These are phyloP conservation scores for Handroanthus guayacan DNA, from an alignment of 257 asterid genomes.

Conservation along the genomic window DNA sequence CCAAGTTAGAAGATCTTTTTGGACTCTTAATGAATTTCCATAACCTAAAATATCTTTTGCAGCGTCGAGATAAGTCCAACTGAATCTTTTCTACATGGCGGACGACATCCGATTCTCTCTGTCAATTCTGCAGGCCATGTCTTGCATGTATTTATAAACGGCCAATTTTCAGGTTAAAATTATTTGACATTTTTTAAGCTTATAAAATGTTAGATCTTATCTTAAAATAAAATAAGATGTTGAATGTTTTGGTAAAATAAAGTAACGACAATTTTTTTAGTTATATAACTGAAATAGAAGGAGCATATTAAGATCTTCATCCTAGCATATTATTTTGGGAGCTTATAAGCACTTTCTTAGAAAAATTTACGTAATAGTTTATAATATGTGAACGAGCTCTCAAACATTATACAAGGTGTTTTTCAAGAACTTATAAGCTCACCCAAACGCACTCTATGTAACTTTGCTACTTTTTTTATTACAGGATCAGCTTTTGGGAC, in stretches of 20 bases:
- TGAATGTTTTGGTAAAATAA: too few species aligned
- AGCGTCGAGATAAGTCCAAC: constrained; percentile 69
- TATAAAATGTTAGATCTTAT: too few species aligned
- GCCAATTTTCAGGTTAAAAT: constrained; percentile 59
- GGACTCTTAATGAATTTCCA: neutral
- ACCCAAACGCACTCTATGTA: too few species aligned
- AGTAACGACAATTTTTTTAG: too few species aligned
- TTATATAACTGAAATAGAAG: too few species aligned
- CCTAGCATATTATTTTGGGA: too few species aligned
- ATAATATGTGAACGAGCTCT: neutral
- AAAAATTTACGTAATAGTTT: too few species aligned
- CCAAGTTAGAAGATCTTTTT: neutral
- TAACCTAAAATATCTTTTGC: constrained; percentile 32
- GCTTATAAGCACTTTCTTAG: too few species aligned
- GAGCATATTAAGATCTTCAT: too few species aligned
- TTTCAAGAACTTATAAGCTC: neutral
- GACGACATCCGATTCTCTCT: constrained; percentile 58
- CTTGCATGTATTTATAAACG: constrained; percentile 83
- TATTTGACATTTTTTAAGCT: too few species aligned
- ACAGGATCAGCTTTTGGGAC: constrained; percentile 90
- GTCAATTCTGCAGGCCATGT: constrained; percentile 85
- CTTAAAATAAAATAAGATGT: too few species aligned
- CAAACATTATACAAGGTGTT: constrained; percentile 6
- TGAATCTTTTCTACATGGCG: constrained; percentile 74
- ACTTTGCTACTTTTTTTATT: neutral